Evolutionary conservation across 176 grass and related monocot genomes (phyloP), one percentile per base, ranked within the genome.

Genomic region (Triticum timopheevii): DNA sequence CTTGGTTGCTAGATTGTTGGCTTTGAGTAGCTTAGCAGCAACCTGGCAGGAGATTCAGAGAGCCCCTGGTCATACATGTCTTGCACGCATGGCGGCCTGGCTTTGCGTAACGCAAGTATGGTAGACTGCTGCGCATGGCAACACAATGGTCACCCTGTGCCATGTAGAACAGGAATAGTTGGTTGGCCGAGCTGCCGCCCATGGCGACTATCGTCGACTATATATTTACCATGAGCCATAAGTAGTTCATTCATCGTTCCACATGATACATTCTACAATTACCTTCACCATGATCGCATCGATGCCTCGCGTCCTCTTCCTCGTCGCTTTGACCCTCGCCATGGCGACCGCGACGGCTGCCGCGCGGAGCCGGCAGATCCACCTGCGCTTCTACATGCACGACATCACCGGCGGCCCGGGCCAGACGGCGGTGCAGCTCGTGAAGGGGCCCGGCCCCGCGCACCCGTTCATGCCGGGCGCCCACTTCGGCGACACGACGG

Each of bases 351-450:
- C 15, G 1, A 34, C 78, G 17, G 83, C 44, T 0, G 6, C 6
- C 5, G 82, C 83, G 24, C 17, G 44, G 3, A 42, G 34, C 23
- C 64, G 63, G 22, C 34, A 23, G 70, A 34, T 85, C 63, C 86
- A 91, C 28, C 77, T 91, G 61, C 86, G 19, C 77, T 33, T 91
- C n/a, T 91, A 81, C 90, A 80, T 91, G 80, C 90, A 91, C 69
- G 90, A 91, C 62, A 80, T 85, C 68, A 81, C 78, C 20, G 81
- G 85, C 35, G 86, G 90, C 0, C 36, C 65, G 3, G 71, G 52
- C 2, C 81, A 87, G 85, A 91, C 90, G 33, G 90, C 82, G 61
- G 63, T 91, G 81, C 76, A 52, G 85, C 77, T 91, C 8, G 56
- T 87, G 1, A 78, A 86, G 52, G 71, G 84, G 0, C 62, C 69